A percentile compares a stretch with the other conserved stretches of the same genome.
Evolutionary conservation across 352 stramenopile genomes (phyloP).

Genomic region (Phytophthora palmivora): DNA sequence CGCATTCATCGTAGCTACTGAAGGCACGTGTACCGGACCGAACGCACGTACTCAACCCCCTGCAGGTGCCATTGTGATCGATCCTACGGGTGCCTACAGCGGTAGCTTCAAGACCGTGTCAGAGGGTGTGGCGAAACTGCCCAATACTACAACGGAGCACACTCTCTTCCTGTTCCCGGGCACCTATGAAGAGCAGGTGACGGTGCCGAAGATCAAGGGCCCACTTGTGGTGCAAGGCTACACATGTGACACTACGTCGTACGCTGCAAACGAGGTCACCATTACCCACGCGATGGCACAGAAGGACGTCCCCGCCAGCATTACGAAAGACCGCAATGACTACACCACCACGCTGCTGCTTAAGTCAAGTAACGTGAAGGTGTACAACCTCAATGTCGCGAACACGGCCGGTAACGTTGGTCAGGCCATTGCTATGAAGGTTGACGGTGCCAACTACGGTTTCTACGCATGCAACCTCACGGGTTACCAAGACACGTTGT

Average conservation of each 20-base stretch:
- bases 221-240: constrained; percentile 23
- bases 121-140: constrained; percentile 13
- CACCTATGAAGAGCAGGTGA: constrained; percentile 21
- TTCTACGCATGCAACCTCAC: constrained; percentile 33
- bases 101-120: too few species aligned
- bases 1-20: too few species aligned
- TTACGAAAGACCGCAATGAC: constrained; percentile 22
- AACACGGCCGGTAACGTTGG: too few species aligned
- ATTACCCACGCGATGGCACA: constrained; percentile 29
- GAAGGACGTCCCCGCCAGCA: constrained; percentile 23
- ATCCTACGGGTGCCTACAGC: constrained; percentile 16
- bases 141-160: constrained; percentile 17
- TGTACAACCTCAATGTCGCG: too few species aligned
- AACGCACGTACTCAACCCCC: constrained; percentile 17
- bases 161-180: constrained; percentile 25
- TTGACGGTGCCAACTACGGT: constrained; percentile 19
- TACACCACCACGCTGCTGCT: too few species aligned
- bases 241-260: constrained; percentile 25
- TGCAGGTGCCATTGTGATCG: constrained; percentile 31
- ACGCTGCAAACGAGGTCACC: constrained; percentile 27
- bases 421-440: constrained; percentile 19
- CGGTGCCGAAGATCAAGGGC: constrained; percentile 12
- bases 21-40: too few species aligned
- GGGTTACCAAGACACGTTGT: constrained; percentile 23
- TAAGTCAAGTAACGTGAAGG: too few species aligned